phyloP scores from a whole-genome alignment of 352 stramenopile species.

The Phytophthora nicotianae region DNA sequence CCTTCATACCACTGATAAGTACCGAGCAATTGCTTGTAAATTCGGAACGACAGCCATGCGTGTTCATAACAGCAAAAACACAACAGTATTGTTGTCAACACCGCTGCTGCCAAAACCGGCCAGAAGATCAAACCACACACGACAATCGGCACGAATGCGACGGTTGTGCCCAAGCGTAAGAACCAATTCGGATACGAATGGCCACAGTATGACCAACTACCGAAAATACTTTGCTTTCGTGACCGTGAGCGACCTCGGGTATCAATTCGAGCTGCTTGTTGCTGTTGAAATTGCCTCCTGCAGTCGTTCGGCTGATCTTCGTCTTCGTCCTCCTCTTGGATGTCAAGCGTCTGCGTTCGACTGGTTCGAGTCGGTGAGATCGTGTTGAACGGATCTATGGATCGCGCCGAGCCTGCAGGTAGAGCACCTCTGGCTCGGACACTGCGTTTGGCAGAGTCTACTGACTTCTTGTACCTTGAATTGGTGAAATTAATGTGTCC shows the following conservation, averaged over 20 bases:
- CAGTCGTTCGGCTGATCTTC: constrained; percentile 15
- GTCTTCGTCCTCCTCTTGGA: constrained; percentile 25
- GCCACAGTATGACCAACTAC: constrained; percentile 46
- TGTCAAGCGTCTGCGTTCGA: constrained; percentile 24
- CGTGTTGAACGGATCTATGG: constrained; percentile 17
- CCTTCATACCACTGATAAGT: constrained; percentile 56
- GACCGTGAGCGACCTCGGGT: constrained; percentile 27
- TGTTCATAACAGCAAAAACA: constrained; percentile 61
- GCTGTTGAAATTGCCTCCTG: constrained; percentile 24
- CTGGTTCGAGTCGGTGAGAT: constrained; percentile 24
- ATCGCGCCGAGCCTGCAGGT: constrained; percentile 23
- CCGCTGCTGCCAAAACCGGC: constrained; percentile 36
- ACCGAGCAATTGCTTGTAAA: constrained; percentile 46
- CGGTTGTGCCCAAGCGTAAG: constrained; percentile 36
- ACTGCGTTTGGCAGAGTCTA: constrained; percentile 23
- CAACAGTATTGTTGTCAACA: constrained; percentile 32
- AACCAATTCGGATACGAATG: constrained; percentile 44
- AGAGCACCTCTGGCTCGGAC: constrained; percentile 27
- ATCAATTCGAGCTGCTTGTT: constrained; percentile 19
- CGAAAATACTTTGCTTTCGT: constrained; percentile 46
- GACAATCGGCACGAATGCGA: constrained; percentile 35
- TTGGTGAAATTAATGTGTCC: constrained; percentile 36
- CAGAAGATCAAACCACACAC: constrained; percentile 42
- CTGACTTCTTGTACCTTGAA: constrained; percentile 29
- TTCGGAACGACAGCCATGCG: constrained; percentile 57